These are phyloP conservation scores for Podaxis rugospora DNA, from an alignment of 768 basidiomycete species.

Conservation along the genomic window DNA sequence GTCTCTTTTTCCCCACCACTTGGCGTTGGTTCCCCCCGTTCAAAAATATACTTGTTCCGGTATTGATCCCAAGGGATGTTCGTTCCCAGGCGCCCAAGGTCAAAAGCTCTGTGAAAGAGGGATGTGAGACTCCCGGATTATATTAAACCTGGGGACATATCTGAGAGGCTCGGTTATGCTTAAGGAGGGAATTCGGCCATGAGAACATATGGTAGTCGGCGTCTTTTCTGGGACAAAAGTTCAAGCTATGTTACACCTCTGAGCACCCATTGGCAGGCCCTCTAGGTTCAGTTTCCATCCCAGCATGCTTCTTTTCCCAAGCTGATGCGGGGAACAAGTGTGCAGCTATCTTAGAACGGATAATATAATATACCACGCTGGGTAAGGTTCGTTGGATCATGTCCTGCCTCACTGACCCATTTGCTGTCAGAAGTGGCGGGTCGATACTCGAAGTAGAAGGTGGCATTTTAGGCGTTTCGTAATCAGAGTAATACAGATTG, in stretches of 20 bases:
- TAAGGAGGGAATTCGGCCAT: neutral
- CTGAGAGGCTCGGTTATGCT: neutral
- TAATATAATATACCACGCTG: neutral
- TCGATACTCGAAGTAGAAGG: neutral
- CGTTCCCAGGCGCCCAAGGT: neutral
- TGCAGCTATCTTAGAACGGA: neutral
- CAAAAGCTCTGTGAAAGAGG: neutral
- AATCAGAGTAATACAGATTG: neutral
- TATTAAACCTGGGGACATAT: slow-evolving; percentile 2
- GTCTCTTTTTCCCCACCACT: neutral
- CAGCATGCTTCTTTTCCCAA: slow-evolving; percentile 13
- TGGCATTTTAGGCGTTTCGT: neutral
- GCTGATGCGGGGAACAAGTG: neutral
- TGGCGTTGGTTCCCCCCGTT: neutral
- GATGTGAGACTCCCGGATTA: neutral
- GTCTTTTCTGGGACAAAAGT: neutral
- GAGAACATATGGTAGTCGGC: neutral
- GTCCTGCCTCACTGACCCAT: neutral
- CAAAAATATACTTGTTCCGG: slow-evolving; percentile 6
- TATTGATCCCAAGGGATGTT: neutral
- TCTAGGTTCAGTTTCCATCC: neutral
- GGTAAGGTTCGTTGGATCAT: neutral
- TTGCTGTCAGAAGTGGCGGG: neutral
- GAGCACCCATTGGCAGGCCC: neutral
- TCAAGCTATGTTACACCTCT: neutral